Evolutionary conservation across 2,329 filamentous ascomycete genomes (phyloP).

Genomic region (Whalleya microplaca): DNA sequence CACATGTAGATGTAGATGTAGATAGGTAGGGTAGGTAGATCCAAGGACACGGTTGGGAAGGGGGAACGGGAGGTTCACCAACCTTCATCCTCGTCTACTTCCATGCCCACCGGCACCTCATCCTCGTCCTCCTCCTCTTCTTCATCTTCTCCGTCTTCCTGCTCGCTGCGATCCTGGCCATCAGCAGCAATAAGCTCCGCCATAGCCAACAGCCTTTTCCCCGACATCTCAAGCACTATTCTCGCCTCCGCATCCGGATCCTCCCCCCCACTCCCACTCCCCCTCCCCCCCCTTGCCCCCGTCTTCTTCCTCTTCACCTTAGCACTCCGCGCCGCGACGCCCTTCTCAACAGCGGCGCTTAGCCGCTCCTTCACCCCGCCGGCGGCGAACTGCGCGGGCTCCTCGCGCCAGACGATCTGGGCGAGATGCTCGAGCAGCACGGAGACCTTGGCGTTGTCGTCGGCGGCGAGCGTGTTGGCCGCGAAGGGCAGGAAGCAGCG

Average conservation of each 20-base stretch:
- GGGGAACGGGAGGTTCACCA: not conserved
- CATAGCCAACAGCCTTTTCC: constrained; percentile 46
- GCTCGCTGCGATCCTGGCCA: constrained; percentile 15
- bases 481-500: constrained; percentile 68
- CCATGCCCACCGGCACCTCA: no score
- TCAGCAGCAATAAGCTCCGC: constrained; percentile 39
- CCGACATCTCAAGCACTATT: constrained; percentile 49
- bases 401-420: constrained; percentile 51
- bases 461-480: constrained; percentile 61
- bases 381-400: constrained; percentile 40
- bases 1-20: no score
- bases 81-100: constrained; percentile 19
- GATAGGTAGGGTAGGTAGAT: not conserved
- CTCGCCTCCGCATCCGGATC: constrained; percentile 47
- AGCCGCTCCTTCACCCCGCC: no score
- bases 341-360: constrained; percentile 48
- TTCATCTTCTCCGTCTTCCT: constrained; percentile 1
- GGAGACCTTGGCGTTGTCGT: constrained; percentile 75
- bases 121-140: constrained; percentile 8
- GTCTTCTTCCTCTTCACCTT: constrained; percentile 49
- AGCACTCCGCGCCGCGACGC: constrained; percentile 52
- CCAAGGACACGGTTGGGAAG: not conserved
- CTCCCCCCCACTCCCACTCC: constrained; percentile 27
- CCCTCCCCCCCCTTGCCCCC: constrained; percentile 25
- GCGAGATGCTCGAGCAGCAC: constrained; percentile 69